These are phyloP conservation scores for Epithele typhae DNA, from an alignment of 768 basidiomycete species.

Conservation along the genomic window DNA sequence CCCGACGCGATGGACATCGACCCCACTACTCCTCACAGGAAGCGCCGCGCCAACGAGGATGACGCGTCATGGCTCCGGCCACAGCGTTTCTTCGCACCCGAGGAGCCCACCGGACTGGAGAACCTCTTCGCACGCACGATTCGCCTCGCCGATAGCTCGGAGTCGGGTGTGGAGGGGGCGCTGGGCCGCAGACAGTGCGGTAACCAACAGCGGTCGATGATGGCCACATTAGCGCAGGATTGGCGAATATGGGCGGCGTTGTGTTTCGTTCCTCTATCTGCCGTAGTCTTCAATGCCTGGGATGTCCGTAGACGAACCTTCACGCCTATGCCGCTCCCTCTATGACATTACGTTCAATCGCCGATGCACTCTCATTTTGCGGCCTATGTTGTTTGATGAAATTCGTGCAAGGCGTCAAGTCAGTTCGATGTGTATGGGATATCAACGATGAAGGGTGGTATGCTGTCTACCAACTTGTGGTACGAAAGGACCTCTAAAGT, in stretches of 20 bases:
- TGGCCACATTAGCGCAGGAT: background rate
- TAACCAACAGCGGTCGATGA: background rate
- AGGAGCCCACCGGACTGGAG: slow-evolving; percentile 75
- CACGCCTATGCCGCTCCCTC: too few relatives aligned
- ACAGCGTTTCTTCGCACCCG: slow-evolving; percentile 74
- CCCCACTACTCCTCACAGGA: slow-evolving; percentile 18
- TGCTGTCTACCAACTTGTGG: too few relatives aligned
- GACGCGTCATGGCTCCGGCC: slow-evolving; percentile 55
- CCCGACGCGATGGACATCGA: slow-evolving; percentile 58
- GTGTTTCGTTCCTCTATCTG: slow-evolving; percentile 8
- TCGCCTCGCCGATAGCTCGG: slow-evolving; percentile 20
- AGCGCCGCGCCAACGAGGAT: slow-evolving; percentile 13
- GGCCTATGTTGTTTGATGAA: too few relatives aligned
- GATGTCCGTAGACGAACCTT: slow-evolving; percentile 4
- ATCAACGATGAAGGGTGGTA: too few relatives aligned
- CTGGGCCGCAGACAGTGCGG: background rate
- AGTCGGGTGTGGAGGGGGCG: slow-evolving; percentile 1
- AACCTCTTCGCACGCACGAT: slow-evolving; percentile 59
- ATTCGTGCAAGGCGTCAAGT: too few relatives aligned
- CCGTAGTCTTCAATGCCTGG: slow-evolving; percentile 9
- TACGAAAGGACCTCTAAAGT: too few relatives aligned
- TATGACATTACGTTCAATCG: too few relatives aligned
- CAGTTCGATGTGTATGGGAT: too few relatives aligned
- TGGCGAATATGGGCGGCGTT: slow-evolving; percentile 5
- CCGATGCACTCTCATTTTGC: too few relatives aligned